phyloP scores from a whole-genome alignment of 1,284 basidiomycete genomes.

The Termitomyces sp. region DNA sequence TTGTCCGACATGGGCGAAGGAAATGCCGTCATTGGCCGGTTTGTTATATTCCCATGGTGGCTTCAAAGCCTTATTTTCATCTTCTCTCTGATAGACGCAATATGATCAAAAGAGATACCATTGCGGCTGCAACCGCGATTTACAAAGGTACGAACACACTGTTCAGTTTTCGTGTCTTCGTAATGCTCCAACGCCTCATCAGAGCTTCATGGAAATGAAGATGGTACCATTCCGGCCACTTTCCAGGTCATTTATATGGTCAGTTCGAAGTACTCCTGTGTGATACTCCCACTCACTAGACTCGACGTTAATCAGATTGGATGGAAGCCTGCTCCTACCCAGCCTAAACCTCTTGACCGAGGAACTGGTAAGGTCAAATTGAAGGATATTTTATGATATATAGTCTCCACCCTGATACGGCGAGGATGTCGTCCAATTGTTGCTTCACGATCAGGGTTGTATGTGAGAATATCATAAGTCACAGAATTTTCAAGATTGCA shows the following conservation, averaged over 20 bases:
- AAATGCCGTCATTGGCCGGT: slow-evolving; percentile 87
- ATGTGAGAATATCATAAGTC: background rate
- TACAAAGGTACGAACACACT: slow-evolving; percentile 66
- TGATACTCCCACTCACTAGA: slow-evolving; percentile 5
- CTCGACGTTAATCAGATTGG: slow-evolving; percentile 66
- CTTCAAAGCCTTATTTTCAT: background rate
- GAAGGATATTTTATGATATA: slow-evolving; percentile 66
- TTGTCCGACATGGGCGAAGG: slow-evolving; percentile 94
- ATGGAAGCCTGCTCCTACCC: slow-evolving; percentile 90
- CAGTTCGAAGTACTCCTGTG: slow-evolving; percentile 19
- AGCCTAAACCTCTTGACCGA: slow-evolving; percentile 81
- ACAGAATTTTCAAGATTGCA: background rate
- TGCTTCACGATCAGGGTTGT: too few relatives aligned
- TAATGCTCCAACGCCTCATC: slow-evolving; percentile 1
- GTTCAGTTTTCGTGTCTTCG: background rate
- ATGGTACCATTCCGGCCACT: slow-evolving; percentile 87
- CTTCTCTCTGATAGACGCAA: slow-evolving; percentile 43
- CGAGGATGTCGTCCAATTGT: background rate
- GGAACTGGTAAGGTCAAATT: slow-evolving; percentile 82
- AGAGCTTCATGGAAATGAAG: slow-evolving; percentile 84
- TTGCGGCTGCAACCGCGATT: slow-evolving; percentile 88
- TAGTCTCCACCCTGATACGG: slow-evolving; percentile 8
- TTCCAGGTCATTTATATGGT: slow-evolving; percentile 96
- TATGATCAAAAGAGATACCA: slow-evolving; percentile 79
- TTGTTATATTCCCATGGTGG: background rate